These are phyloP conservation scores for Russula sp. DNA, from an alignment of 768 basidiomycete species.

Conservation along the genomic window DNA sequence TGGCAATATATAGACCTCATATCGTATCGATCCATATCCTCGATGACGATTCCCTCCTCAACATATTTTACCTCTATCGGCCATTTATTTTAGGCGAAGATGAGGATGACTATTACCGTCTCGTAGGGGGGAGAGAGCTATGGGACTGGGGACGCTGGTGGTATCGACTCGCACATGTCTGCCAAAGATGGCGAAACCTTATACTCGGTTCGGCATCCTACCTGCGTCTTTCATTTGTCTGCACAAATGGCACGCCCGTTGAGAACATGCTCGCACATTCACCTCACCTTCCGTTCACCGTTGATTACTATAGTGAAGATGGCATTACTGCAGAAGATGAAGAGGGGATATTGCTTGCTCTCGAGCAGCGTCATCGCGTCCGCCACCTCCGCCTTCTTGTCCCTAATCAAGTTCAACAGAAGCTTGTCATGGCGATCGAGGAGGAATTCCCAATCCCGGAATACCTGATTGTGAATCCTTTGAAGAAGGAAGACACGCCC, in stretches of 20 bases:
- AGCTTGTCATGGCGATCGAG: neutral
- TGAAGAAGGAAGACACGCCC: accelerated
- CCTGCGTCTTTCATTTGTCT: too few species aligned
- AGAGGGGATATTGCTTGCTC: neutral
- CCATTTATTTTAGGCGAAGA: too few species aligned
- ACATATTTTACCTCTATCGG: too few species aligned
- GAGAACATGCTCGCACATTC: neutral
- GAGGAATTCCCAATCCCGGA: neutral
- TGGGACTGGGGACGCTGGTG: too few species aligned
- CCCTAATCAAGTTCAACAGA: neutral
- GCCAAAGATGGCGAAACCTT: too few species aligned
- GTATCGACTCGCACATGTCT: too few species aligned
- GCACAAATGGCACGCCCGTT: neutral
- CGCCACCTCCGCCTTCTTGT: neutral
- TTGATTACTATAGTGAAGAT: neutral
- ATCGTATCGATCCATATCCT: too few species aligned
- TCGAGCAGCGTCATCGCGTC: neutral
- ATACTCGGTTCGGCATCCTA: too few species aligned
- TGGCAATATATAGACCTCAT: too few species aligned
- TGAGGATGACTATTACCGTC: too few species aligned
- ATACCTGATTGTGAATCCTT: neutral
- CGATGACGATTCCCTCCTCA: too few species aligned
- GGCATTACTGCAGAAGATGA: neutral
- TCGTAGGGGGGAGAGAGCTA: too few species aligned
- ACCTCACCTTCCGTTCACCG: neutral